phyloP scores from a whole-genome alignment of 495 filamentous ascomycete species.

The Penicillium roqueforti region DNA sequence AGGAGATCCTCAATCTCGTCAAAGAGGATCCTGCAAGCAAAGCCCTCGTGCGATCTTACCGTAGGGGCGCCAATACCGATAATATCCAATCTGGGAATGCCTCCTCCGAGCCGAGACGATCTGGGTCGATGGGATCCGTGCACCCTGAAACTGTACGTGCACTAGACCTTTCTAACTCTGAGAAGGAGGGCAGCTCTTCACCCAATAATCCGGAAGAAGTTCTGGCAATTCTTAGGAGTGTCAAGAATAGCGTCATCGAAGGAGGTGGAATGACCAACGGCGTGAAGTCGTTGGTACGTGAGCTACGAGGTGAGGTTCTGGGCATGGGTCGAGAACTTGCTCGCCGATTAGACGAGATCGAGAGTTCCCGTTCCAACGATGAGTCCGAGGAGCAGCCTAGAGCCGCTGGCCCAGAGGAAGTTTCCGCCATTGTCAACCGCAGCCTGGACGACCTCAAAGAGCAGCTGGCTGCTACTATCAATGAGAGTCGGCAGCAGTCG shows the following conservation, averaged over 20 bases:
- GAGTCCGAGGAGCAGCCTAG: conserved; percentile 39
- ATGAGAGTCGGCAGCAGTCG: conserved; percentile 69
- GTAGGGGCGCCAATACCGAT: neutral
- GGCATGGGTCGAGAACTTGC: conserved; percentile 88
- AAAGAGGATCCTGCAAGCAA: conserved; percentile 60
- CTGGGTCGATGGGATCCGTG: conserved; percentile 22
- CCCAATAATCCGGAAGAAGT: conserved; percentile 52
- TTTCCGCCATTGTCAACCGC: conserved; percentile 71
- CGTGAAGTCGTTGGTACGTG: conserved; percentile 83
- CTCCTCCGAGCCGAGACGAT: conserved; percentile 11
- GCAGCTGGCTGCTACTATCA: conserved; percentile 70
- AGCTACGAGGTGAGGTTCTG: conserved; percentile 86
- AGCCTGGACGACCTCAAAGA: conserved; percentile 74
- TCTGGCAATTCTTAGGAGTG: conserved; percentile 67
- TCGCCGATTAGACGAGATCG: conserved; percentile 70
- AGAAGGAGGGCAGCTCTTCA: conserved; percentile 28
- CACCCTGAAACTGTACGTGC: conserved; percentile 23
- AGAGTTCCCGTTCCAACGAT: conserved; percentile 40
- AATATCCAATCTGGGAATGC: neutral
- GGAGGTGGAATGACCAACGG: conserved; percentile 81
- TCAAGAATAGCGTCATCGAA: conserved; percentile 84
- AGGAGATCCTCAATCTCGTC: conserved; percentile 72
- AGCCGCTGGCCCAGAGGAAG: conserved; percentile 59
- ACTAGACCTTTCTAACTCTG: conserved; percentile 22
- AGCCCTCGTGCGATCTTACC: conserved; percentile 50